Evolutionary conservation across 306 rosid genomes (phyloP), one percentile per base, ranked within the genome.

Genomic region (Trifolium subterraneum): DNA sequence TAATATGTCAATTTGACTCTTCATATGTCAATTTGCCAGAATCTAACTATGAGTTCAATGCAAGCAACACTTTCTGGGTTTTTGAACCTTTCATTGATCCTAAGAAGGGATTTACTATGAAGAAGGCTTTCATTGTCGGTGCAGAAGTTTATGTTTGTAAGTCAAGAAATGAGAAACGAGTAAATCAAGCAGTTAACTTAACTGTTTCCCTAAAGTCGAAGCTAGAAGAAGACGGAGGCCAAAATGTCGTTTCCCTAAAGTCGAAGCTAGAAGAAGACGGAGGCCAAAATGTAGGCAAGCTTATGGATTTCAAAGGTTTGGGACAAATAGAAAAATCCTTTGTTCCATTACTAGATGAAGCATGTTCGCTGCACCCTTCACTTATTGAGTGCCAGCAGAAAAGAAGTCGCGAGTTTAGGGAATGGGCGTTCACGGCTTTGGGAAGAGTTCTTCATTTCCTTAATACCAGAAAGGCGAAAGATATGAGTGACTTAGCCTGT

Each of bases 361-460:
- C 18, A 1, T 81, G 75, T 65, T 33, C 81, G 45, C 31, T 22
- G 22, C 44, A 76, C 15, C 78, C 78, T 7, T 75, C 70, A 11
- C 59, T 81, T 12, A 7, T 81, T 31, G 66, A 35, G 10, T 44
- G 14, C 3, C 81, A 76, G 2, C 18, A 13, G 31, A 56, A 19
- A 19, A 63, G 11, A 5, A 76, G 65, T 71, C 36, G 41, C 1
- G 64, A 25, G n/a, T 81, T 81, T 19, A 13, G 33, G 18, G n/a
- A 10, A 64, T 81, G 84, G 84, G 75, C 81, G 8, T 81, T 71
- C 77, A 63, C 13, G 4, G 73, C 84, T 8, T 75, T 80, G 29
- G 84, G 84, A 0, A 47, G 39, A 54, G 84, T 75, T 55, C 56
- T 80, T 3, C 48, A 52, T 44, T 52, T 69, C 36, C 80, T 80